These are phyloP conservation scores for Neonothopanus nambi DNA, from an alignment of 1,284 basidiomycete species.

Conservation along the genomic window DNA sequence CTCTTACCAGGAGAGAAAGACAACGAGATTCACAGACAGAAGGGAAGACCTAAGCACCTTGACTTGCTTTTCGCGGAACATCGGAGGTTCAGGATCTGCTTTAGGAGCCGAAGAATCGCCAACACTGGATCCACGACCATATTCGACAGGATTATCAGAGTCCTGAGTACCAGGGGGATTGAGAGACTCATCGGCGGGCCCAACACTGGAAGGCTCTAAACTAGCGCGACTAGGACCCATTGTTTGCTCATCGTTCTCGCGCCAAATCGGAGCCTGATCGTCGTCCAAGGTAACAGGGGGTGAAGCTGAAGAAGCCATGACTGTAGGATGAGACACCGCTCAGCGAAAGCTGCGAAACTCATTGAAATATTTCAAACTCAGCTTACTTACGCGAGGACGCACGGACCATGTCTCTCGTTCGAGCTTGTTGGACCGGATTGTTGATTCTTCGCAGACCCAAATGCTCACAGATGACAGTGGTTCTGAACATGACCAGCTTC, in stretches of 20 bases:
- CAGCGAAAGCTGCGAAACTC: too few species aligned
- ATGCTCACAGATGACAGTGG: too few species aligned
- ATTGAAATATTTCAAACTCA: too few species aligned
- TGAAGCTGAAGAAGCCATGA: neutral
- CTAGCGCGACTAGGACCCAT: slow-evolving; percentile 40
- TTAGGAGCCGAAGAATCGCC: slow-evolving; percentile 37
- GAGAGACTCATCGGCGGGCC: slow-evolving; percentile 40
- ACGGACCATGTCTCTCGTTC: too few species aligned
- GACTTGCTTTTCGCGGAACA: slow-evolving; percentile 75
- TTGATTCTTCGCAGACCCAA: too few species aligned
- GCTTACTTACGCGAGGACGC: too few species aligned
- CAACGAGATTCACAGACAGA: slow-evolving; percentile 21
- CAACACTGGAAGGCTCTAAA: slow-evolving; percentile 43
- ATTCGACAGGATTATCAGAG: slow-evolving; percentile 43
- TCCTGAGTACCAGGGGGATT: slow-evolving; percentile 38
- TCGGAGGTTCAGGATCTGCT: slow-evolving; percentile 34
- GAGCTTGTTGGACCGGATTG: too few species aligned
- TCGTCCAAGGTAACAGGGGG: slow-evolving; percentile 8
- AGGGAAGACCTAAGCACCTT: slow-evolving; percentile 80
- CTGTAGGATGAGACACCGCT: too few species aligned
- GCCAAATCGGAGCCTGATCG: slow-evolving; percentile 15
- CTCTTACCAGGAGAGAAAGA: slow-evolving; percentile 9
- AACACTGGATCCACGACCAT: slow-evolving; percentile 48
- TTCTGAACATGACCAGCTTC: too few species aligned
- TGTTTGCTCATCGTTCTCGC: slow-evolving; percentile 44